A percentile compares a stretch with the other conserved stretches of the same genome.
Conservation (phyloP, 768 basidiomycete genomes). For the Macrolepiota fuliginosa region DNA sequence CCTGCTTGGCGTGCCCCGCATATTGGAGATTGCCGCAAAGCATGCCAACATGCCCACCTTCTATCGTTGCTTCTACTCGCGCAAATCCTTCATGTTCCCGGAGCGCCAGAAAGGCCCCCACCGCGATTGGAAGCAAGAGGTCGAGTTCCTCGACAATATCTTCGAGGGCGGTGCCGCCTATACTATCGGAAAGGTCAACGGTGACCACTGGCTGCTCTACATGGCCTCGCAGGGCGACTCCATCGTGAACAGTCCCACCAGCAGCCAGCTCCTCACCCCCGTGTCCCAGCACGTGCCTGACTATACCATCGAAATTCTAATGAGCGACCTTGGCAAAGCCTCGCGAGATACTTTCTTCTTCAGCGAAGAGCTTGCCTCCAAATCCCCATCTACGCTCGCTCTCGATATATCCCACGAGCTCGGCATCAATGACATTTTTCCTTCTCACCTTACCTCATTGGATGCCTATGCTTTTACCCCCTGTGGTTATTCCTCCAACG, state of each 20-base stretch:
- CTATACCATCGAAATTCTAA: conserved; percentile 97
- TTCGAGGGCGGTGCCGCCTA: conserved; percentile 91
- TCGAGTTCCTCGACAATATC: conserved; percentile 86
- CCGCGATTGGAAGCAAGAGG: conserved; percentile 90
- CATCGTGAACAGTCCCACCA: conserved; percentile 18
- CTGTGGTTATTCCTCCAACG: conserved; percentile 96
- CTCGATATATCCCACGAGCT: conserved; percentile 63
- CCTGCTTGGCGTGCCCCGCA: conserved; percentile 89
- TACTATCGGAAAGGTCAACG: conserved; percentile 96
- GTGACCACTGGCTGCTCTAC: conserved; percentile 98
- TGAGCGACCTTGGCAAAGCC: conserved; percentile 81
- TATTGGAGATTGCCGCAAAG: conserved; percentile 85
- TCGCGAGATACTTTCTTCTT: conserved; percentile 81
- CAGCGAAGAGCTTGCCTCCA: conserved; percentile 25
- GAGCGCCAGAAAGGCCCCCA: conserved; percentile 94
- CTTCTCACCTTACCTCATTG: conserved; percentile 71
- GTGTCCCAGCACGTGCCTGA: conserved; percentile 47
- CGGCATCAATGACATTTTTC: conserved; percentile 83
- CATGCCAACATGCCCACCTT: conserved; percentile 68
- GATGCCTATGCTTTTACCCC: conserved; percentile 94
- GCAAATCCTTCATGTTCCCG: conserved; percentile 99
- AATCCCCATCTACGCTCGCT: conserved; percentile 49
- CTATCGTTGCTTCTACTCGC: conserved; percentile 94
- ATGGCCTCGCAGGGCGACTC: conserved; percentile 60
- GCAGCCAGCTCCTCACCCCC: conserved; percentile 1